Evolutionary conservation across 176 grass and related monocot genomes (phyloP), one percentile per base, ranked within the genome.

Genomic region (Aechmea fasciata): DNA sequence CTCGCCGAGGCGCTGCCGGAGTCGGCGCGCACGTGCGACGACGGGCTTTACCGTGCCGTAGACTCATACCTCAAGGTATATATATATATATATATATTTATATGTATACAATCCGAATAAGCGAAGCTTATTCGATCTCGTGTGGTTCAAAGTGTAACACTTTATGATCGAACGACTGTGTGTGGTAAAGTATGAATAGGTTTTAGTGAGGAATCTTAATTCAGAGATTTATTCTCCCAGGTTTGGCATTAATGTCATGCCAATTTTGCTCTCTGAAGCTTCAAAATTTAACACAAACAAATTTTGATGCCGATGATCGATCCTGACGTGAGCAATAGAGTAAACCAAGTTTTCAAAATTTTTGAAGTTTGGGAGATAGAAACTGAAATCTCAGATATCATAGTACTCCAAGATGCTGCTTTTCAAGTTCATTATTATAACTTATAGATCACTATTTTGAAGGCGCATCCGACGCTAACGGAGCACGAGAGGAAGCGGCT

Each of bases 11-110:
- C 94, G 13, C 71, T 99, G 13, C 94, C 94, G 6, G 94, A 93
- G 77, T 90, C 94, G 0, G 80, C 89, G 12, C 80, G 94, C 77
- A 75, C 71, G 41, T 99, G 89, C 70, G 94, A 99, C 73, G 94
- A 99, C 55, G 94, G 94, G 0, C 78, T 99, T 53, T 99, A 99
- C 64, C 77, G 89, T 77, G 94, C 94, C 47, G 84, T 99, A n/a
- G 94, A 99, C 72, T 99, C 89, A 9, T 99, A 99, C 79, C 89
- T 99, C 80, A 99, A 99, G 89, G 87, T 89, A 71, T 47, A 20
- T 23, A 23, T 23, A 23, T 23, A 23, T 23, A 23, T 23, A 23
- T 23, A 23, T 23, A 23, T n/a, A n/a, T n/a, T n/a, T n/a, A n/a
- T n/a, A n/a, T n/a, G n/a, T 11, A 50, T 24, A 9, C 10, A 47